Conservation (phyloP, 495 filamentous ascomycete species). For the Penicillium coprophilum region DNA sequence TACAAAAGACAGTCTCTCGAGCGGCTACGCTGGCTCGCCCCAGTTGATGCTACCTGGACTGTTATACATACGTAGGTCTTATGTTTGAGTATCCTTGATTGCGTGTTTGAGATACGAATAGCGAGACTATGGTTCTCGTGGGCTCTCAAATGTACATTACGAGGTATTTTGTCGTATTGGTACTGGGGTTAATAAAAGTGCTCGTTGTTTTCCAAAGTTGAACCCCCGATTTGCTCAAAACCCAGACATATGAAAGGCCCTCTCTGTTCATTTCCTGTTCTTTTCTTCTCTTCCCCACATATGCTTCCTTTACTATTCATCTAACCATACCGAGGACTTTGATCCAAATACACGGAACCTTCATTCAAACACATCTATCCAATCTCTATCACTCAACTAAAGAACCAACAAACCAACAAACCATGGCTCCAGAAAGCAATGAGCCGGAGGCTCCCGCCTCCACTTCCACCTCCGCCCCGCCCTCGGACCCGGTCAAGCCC, state of each 20-base stretch:
- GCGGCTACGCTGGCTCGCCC: not conserved
- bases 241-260: not conserved
- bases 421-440: no score
- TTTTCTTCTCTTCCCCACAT: no score
- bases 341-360: no score
- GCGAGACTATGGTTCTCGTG: not conserved
- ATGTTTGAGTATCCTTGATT: not conserved
- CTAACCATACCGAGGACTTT: no score
- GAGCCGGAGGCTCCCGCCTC: no score
- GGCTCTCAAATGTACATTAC: not conserved
- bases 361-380: no score
- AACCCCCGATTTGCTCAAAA: not conserved
- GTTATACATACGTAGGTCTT: not conserved
- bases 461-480: no score
- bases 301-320: no score
- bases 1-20: not conserved
- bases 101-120: not conserved
- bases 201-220: not conserved
- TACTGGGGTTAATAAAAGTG: not conserved
- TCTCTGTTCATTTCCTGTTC: not conserved
- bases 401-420: no score
- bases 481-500: not conserved
- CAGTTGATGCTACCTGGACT: no score
- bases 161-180: not conserved
- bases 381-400: no score